A percentile compares a stretch with the other conserved stretches of the same genome.
These are phyloP conservation scores for Scheffersomyces spartinae DNA, from an alignment of 805 yeast genomes.

Conservation along the genomic window DNA sequence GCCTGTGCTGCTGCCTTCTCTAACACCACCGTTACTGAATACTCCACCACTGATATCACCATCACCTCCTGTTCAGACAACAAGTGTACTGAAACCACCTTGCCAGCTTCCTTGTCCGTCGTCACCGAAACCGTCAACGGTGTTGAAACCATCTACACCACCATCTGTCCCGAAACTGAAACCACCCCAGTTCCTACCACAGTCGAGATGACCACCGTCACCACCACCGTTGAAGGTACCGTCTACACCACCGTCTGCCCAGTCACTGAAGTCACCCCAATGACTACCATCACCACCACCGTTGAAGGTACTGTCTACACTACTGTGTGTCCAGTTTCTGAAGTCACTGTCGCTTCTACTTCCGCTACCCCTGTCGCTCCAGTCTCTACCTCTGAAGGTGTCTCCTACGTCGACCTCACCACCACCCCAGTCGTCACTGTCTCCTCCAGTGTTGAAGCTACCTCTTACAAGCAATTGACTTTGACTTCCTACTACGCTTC, in stretches of 20 bases:
- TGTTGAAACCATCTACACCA: constrained; percentile 11
- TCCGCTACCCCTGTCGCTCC: constrained; percentile 7
- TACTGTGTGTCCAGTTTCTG: constrained; percentile 21
- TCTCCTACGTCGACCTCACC: constrained; percentile 25
- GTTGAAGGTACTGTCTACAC: constrained; percentile 17
- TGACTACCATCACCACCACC: constrained; percentile 8
- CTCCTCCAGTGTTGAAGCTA: constrained; percentile 24
- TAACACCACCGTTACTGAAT: too few species aligned
- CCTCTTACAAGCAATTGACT: constrained; percentile 23
- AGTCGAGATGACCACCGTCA: constrained; percentile 12
- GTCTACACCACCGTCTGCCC: constrained; percentile 2
- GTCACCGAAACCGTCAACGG: constrained; percentile 8
- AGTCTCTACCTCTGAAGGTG: constrained; percentile 7
- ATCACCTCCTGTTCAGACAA: constrained; percentile 17
- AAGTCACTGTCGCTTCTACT: constrained; percentile 2
- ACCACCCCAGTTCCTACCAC: too few species aligned
- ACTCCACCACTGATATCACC: constrained; percentile 15
- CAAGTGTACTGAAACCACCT: constrained; percentile 11
- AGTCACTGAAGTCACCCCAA: not conserved
- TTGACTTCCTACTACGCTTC: constrained; percentile 16
- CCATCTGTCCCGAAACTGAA: constrained; percentile 10
- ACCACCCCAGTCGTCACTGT: constrained; percentile 28
- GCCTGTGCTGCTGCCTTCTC: too few species aligned
- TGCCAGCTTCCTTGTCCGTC: constrained; percentile 14
- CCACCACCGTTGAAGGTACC: constrained; percentile 18